Evolutionary conservation across 495 filamentous ascomycete species (phyloP), one percentile per base, ranked within the genome.

Genomic region (Jackrogersella minutella): DNA sequence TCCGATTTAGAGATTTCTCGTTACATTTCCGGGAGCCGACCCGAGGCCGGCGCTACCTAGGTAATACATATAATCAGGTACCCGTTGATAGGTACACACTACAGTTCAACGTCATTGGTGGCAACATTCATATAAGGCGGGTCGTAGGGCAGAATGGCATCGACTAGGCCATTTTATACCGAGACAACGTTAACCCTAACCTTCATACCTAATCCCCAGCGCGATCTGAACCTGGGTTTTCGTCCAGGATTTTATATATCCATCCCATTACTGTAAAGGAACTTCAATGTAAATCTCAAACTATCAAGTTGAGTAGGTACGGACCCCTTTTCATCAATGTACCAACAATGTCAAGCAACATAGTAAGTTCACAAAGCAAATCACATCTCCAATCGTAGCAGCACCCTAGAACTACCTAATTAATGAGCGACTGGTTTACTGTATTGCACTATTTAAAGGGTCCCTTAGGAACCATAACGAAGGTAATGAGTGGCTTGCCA

Each of bases 341-440:
- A n/a, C n/a, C n/a, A n/a, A n/a, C n/a, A n/a, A n/a, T n/a, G n/a
- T n/a, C n/a, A n/a, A n/a, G n/a, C n/a, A n/a, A n/a, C n/a, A n/a
- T 30, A 30, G 28, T 30, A 37, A 36, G 1, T 7, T 5, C 21
- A 14, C 5, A 2, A 13, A 31, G 14, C 19, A 31, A 31, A 7
- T 33, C 53, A 36, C 21, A 43, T 33, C 1, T 14, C n/a, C 22
- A n/a, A 17, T 33, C 22, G 33, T 34, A 24, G 2, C 1, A 22
- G 10, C 0, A 31, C 19, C 19, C 21, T 9, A 14, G 5, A 39
- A 43, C 1, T 16, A n/a, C 7, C 7, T 33, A 41, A 19, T 30
- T 57, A 74, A 70, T 2, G 72, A 74, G 64, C 52, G 69, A 72
- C 62, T 64, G 11, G 11, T 51, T 26, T 63, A 44, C 26, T 61